Conservation (phyloP, 331 rosid species). For the Phaseolus coccineus region DNA sequence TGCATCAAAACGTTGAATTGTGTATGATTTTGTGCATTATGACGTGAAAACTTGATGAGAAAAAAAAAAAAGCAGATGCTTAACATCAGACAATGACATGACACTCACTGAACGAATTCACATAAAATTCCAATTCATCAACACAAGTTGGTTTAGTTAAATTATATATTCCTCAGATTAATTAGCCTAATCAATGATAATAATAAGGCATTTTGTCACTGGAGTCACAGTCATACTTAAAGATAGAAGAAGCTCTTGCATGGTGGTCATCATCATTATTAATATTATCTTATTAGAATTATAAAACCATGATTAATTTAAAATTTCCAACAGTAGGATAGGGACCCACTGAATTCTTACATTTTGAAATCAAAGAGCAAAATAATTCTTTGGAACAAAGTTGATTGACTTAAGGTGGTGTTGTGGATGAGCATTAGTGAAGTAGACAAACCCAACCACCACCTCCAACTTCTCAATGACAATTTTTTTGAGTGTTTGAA, state of each 20-base stretch:
- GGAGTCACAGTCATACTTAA: slow-evolving; percentile 14
- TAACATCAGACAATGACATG: slow-evolving; percentile 37
- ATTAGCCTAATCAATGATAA: background rate
- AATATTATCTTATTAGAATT: background rate
- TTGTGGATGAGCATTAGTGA: slow-evolving; percentile 50
- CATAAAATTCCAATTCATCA: slow-evolving; percentile 34
- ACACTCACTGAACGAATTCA: slow-evolving; percentile 3
- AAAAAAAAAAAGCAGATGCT: background rate
- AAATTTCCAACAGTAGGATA: slow-evolving; percentile 35
- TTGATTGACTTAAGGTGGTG: slow-evolving; percentile 42
- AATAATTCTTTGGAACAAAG: slow-evolving; percentile 40
- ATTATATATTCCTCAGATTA: background rate
- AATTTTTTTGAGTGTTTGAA: slow-evolving; percentile 35
- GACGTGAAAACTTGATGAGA: background rate
- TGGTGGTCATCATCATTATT: background rate
- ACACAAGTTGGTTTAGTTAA: background rate
- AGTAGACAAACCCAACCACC: slow-evolving; percentile 52
- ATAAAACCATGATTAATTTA: slow-evolving; percentile 35
- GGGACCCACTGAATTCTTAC: slow-evolving; percentile 44
- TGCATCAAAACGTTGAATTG: background rate
- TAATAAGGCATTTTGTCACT: background rate
- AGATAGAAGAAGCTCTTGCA: background rate
- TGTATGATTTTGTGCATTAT: background rate
- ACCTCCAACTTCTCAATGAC: slow-evolving; percentile 42
- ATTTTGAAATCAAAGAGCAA: slow-evolving; percentile 30